Percentiles rank a stretch among this genome's conserved stretches.
Conservation (phyloP, 306 rosid genomes). For the Citrullus colocynthis region DNA sequence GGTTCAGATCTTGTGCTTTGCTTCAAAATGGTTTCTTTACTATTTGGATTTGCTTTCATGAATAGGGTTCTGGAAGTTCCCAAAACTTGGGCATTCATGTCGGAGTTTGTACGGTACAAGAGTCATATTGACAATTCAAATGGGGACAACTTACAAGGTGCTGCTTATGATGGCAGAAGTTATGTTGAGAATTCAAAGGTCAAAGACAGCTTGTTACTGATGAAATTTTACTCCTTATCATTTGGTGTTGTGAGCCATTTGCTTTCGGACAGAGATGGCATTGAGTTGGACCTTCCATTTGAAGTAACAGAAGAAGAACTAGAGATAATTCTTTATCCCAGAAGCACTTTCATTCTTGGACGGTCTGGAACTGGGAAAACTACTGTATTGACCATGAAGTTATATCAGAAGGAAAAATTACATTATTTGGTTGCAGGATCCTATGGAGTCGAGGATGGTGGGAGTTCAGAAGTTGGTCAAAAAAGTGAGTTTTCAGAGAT, state of each 20-base stretch:
- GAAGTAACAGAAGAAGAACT: slow-evolving; percentile 59
- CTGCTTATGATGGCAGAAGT: slow-evolving; percentile 32
- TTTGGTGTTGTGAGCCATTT: slow-evolving; percentile 39
- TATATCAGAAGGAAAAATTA: slow-evolving; percentile 41
- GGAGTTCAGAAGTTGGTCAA: slow-evolving; percentile 11
- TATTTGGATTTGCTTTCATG: background rate
- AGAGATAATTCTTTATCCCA: slow-evolving; percentile 39
- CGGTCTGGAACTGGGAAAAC: slow-evolving; percentile 94
- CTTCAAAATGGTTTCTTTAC: background rate
- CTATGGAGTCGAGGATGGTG: background rate
- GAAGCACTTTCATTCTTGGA: slow-evolving; percentile 58
- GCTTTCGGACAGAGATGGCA: slow-evolving; percentile 34
- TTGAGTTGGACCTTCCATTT: slow-evolving; percentile 61
- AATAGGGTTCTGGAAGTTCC: slow-evolving; percentile 42
- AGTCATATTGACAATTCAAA: slow-evolving; percentile 14
- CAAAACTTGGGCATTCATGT: slow-evolving; percentile 29
- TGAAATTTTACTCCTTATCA: slow-evolving; percentile 68
- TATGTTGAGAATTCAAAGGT: slow-evolving; percentile 72
- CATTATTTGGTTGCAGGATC: slow-evolving; percentile 26
- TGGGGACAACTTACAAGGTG: slow-evolving; percentile 15
- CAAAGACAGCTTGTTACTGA: slow-evolving; percentile 59
- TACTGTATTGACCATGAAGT: slow-evolving; percentile 66
- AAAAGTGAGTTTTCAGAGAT: slow-evolving; percentile 2
- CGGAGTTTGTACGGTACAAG: slow-evolving; percentile 27
- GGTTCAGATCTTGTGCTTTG: background rate